Conservation (phyloP, 257 asterid species). For the Verbena officinalis region DNA sequence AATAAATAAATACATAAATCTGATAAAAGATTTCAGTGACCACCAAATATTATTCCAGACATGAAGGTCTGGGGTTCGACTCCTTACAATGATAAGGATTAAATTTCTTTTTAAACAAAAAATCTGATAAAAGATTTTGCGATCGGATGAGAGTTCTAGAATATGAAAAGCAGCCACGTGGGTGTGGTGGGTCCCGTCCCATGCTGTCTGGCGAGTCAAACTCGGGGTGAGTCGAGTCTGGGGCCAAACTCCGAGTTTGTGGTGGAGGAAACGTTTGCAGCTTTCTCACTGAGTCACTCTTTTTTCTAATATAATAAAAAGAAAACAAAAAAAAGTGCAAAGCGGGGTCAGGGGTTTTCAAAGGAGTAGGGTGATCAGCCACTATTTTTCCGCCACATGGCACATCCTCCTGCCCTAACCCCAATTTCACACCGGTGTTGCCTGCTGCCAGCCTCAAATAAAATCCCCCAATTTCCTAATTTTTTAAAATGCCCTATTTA, state of each 20-base stretch:
- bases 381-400: conserved; percentile 51
- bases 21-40: background rate
- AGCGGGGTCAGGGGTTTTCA: conserved; percentile 35
- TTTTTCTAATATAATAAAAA: conserved; percentile 23
- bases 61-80: no score
- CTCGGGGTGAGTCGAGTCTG: conserved; percentile 22
- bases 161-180: conserved; percentile 14
- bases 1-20: background rate
- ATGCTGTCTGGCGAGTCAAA: conserved; percentile 10
- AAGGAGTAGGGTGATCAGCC: conserved; percentile 41
- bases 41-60: no score
- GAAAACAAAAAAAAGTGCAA: conserved; percentile 58
- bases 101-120: no score
- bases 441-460: conserved; percentile 67
- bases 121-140: no score
- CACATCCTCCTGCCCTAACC: conserved; percentile 29
- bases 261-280: conserved; percentile 38
- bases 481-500: conserved; percentile 27
- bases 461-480: conserved; percentile 28
- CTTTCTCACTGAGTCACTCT: conserved; percentile 8
- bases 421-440: conserved; percentile 30
- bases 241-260: conserved; percentile 39
- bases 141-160: conserved; percentile 9
- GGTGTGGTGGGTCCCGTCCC: conserved; percentile 17
- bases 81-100: no score